A percentile compares a stretch with the other conserved stretches of the same genome.
Conservation (phyloP, 179 eudicot species). For the Vitellaria paradoxa region DNA sequence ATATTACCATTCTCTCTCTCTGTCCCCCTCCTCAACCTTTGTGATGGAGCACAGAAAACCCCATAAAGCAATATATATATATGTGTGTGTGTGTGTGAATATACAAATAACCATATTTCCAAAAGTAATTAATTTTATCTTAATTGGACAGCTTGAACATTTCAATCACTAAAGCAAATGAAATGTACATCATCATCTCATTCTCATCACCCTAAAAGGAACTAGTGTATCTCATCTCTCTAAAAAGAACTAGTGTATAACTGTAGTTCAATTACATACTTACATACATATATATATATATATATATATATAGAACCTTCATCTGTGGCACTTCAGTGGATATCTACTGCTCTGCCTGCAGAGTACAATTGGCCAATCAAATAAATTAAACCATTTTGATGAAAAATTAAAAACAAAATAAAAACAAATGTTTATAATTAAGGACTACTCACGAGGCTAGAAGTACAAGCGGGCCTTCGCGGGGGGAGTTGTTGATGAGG, state of each 20-base stretch:
- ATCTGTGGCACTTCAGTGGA: neutral
- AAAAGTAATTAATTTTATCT: no score
- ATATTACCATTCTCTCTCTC: no score
- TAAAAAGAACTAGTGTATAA: no score
- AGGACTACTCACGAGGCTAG: conserved; percentile 37
- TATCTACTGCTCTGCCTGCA: conserved; percentile 15
- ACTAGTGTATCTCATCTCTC: neutral
- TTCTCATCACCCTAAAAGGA: neutral
- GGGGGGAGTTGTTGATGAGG: conserved; percentile 86
- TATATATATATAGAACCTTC: neutral
- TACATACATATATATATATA: no score
- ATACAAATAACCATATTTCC: neutral
- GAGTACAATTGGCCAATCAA: neutral
- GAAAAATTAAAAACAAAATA: neutral
- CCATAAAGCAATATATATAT: no score
- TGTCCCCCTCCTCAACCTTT: no score
- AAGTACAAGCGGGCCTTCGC: conserved; percentile 73
- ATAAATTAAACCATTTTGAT: neutral
- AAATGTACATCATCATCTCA: neutral
- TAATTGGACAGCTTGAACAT: neutral
- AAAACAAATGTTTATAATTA: neutral
- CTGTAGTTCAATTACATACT: neutral
- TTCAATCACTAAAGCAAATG: neutral
- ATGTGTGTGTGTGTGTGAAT: no score
- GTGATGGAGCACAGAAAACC: no score